Evolutionary conservation across 306 rosid species (phyloP), one percentile per base, ranked within the genome.

Genomic region (Sicyos edulis): DNA sequence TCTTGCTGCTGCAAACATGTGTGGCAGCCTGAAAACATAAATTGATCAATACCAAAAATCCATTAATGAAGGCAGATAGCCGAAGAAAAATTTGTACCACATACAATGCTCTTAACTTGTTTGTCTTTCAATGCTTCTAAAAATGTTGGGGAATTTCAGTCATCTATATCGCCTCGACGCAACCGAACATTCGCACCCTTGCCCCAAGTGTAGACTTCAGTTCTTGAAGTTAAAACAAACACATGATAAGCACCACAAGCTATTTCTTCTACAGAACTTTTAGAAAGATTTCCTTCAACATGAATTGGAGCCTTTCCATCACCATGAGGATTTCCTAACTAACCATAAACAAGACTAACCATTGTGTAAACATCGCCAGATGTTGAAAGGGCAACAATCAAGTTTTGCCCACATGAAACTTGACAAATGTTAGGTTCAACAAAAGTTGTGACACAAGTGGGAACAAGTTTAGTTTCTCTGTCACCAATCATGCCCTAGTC

Each of bases 301-400:
- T 85, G 89, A 60, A 68, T 70, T 40, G 97, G 99, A 70, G 82
- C 80, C 85, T 86, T 93, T 74, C 97, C 97, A 77, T 93, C 99
- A 37, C 89, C 86, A 77, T 86, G 99, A 74, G 95, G 88, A 82
- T 82, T 86, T 75, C 97, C 97, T 77, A 93, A 79, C 84, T 88
- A 97, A 40, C 99, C 99, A 83, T 91, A 93, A 79, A 91, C 92
- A 76, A 95, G 92, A 85, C 99, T 93, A 29, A 97, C 99, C 97
- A 90, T 88, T n/a, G 99, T 72, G 75, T 88, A 93, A 82, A 93
- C 97, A 73, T 88, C 92, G 65, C 99, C 97, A 17, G 85, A 81
- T 61, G 91, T 93, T 56, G 99, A 83, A 77, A 91, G 97, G 50
- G 96, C 97, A 79, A 91, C 92, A n/a, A 97, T 93, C 81, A 93